These are phyloP conservation scores for Dioscorea zingiberensis DNA, from an alignment of 106 monocot species.

Conservation along the genomic window DNA sequence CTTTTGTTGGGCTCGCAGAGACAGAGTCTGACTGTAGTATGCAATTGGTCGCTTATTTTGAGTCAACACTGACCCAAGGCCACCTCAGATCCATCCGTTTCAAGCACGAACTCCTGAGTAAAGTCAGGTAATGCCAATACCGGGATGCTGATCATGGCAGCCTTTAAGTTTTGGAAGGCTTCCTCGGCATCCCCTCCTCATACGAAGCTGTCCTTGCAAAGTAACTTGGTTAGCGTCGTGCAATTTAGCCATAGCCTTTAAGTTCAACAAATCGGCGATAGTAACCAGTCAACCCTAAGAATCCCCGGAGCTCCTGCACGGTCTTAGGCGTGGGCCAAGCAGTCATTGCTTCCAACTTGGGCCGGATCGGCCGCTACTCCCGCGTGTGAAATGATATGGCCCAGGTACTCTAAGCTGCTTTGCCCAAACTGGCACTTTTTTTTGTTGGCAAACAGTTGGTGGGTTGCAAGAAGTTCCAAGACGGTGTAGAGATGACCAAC, in stretches of 20 bases:
- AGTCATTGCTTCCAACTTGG: background rate
- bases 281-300: slow-evolving; percentile 1
- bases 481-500: background rate
- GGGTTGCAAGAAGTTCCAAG: background rate
- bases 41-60: background rate
- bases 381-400: background rate
- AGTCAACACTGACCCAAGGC: background rate
- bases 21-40: background rate
- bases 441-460: background rate
- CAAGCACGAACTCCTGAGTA: background rate
- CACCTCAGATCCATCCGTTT: background rate
- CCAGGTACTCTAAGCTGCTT: background rate
- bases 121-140: background rate
- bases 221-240: background rate
- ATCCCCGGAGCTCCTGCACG: background rate
- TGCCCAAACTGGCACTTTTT: background rate
- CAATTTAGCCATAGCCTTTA: background rate
- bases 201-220: background rate
- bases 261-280: background rate
- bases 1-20: background rate
- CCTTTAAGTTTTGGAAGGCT: background rate
- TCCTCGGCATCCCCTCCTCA: background rate
- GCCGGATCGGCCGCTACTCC: background rate
- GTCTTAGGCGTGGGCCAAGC: background rate
- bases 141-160: background rate